Evolutionary conservation across 306 rosid species (phyloP).

Genomic region (Castanea mollissima): DNA sequence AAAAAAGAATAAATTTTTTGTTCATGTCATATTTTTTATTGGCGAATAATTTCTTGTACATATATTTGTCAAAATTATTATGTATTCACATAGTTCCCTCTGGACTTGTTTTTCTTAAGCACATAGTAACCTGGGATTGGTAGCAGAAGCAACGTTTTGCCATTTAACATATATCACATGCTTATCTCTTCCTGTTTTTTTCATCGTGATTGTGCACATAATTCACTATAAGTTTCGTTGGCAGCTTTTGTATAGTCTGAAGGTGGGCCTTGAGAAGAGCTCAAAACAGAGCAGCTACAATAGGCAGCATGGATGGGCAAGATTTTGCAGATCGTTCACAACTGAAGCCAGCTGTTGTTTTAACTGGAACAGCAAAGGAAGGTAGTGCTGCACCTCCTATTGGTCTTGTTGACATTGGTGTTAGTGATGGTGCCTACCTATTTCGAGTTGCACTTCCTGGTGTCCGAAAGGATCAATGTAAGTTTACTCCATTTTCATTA

Average conservation of each 20-base stretch:
- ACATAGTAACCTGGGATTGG: not conserved
- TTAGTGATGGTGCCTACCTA: slow-evolving; percentile 52
- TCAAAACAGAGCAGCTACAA: not conserved
- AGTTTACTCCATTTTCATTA: not conserved
- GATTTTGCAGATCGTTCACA: slow-evolving; percentile 24
- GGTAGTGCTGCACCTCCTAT: slow-evolving; percentile 42
- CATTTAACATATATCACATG: not conserved
- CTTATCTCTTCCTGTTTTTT: not conserved
- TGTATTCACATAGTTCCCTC: not conserved
- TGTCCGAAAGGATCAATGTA: slow-evolving; percentile 39
- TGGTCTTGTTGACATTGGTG: slow-evolving; percentile 54
- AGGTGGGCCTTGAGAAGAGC: slow-evolving; percentile 7
- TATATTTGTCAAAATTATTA: not conserved
- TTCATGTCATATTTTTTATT: not conserved
- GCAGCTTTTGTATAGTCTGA: not conserved
- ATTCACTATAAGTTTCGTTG: not conserved
- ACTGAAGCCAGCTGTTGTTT: slow-evolving; percentile 32
- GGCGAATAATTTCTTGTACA: not conserved
- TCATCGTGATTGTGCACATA: not conserved
- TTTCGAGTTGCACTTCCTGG: slow-evolving; percentile 59
- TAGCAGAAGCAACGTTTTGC: not conserved
- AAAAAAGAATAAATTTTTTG: not conserved
- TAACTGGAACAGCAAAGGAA: slow-evolving; percentile 53
- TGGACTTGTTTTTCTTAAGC: not conserved
- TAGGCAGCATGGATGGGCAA: slow-evolving; percentile 29